A percentile compares a stretch with the other conserved stretches of the same genome.
Evolutionary conservation across 2,329 filamentous ascomycete genomes (phyloP).

Genomic region (Clonostachys rhizophaga): DNA sequence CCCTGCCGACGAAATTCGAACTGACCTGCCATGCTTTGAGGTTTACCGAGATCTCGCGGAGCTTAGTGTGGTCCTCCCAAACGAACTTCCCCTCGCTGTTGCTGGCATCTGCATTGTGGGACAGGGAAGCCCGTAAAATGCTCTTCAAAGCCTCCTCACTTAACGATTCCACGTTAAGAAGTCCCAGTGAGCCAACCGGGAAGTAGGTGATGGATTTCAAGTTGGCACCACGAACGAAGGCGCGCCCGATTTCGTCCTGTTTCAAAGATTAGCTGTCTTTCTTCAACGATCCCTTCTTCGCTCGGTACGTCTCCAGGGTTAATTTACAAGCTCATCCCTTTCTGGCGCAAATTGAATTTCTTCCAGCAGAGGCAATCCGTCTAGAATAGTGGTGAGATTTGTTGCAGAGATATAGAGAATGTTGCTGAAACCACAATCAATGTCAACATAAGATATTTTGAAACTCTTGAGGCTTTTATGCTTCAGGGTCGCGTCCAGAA

Average conservation of each 20-base stretch:
- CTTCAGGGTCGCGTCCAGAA: constrained; percentile 9
- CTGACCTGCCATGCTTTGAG: no score
- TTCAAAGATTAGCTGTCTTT: no score
- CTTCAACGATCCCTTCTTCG: no score
- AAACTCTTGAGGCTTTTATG: constrained; percentile 7
- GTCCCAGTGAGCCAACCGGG: background rate
- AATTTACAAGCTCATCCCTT: no score
- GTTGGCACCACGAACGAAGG: background rate
- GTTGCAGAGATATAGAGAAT: no score
- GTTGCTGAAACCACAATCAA: no score
- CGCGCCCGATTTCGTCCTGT: background rate
- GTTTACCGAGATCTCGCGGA: background rate
- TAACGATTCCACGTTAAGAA: no score
- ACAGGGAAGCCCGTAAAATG: background rate
- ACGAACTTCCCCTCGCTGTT: background rate
- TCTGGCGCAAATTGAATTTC: no score
- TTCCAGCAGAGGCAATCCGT: no score
- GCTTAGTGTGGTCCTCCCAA: background rate
- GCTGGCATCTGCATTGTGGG: background rate
- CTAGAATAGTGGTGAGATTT: no score
- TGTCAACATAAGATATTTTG: constrained; percentile 1
- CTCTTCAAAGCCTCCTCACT: background rate
- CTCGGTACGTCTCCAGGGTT: no score
- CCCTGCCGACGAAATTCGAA: no score
- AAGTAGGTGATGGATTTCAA: background rate